Evolutionary conservation across 495 filamentous ascomycete species (phyloP).

Genomic region (Penicillium parvum): DNA sequence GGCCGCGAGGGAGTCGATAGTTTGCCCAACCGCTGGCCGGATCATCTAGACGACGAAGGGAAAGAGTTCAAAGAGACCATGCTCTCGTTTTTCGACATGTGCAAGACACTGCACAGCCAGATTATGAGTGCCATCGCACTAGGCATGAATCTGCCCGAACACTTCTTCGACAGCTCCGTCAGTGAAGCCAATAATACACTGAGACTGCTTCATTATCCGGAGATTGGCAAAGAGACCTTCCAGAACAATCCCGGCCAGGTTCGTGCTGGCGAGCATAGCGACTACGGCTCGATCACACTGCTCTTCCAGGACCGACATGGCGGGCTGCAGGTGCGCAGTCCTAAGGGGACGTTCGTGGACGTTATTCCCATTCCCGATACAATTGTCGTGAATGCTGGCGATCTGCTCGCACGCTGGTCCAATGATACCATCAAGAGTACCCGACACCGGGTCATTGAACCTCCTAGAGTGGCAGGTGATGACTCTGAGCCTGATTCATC

Average conservation of each 20-base stretch:
- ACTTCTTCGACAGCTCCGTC: conserved; percentile 75
- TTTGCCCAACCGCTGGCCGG: conserved; percentile 78
- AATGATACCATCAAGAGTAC: conserved; percentile 89
- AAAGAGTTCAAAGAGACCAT: conserved; percentile 66
- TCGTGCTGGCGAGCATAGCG: conserved; percentile 79
- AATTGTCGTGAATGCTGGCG: conserved; percentile 88
- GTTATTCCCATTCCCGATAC: conserved; percentile 78
- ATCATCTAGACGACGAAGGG: conserved; percentile 55
- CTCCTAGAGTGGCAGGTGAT: conserved; percentile 41
- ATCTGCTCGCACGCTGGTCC: conserved; percentile 82
- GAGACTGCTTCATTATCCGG: conserved; percentile 84
- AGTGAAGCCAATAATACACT: conserved; percentile 78
- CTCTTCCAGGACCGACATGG: conserved; percentile 85
- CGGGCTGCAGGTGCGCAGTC: conserved; percentile 78
- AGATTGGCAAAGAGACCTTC: conserved; percentile 64
- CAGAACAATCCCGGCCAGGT: conserved; percentile 66
- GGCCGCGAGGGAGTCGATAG: conserved; percentile 66
- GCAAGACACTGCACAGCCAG: conserved; percentile 68
- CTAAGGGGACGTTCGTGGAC: conserved; percentile 73
- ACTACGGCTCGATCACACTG: conserved; percentile 84
- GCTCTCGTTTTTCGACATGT: conserved; percentile 65
- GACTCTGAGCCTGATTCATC: conserved; percentile 12
- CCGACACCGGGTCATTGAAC: conserved; percentile 85
- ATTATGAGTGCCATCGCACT: conserved; percentile 88
- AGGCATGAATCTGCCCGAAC: conserved; percentile 67